These are phyloP conservation scores for Tricholoma terreum DNA, from an alignment of 768 basidiomycete species.

Conservation along the genomic window DNA sequence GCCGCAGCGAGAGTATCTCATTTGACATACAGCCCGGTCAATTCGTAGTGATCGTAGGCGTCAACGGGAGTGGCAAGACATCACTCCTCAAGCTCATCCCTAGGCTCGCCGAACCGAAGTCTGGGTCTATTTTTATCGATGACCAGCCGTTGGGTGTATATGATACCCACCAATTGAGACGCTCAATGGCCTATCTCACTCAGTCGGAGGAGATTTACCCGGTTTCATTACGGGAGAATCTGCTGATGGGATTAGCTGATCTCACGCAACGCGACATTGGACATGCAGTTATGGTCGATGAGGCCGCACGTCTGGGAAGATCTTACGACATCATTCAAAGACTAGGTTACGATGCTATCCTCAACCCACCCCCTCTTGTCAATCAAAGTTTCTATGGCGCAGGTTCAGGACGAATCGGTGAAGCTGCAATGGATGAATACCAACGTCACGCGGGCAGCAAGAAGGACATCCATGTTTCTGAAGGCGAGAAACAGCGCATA, in stretches of 20 bases:
- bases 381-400: conserved; percentile 28
- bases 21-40: conserved; percentile 40
- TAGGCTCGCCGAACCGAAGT: conserved; percentile 27
- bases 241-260: conserved; percentile 29
- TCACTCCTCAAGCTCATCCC: conserved; percentile 41
- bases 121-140: conserved; percentile 41
- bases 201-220: conserved; percentile 39
- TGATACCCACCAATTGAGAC: conserved; percentile 29
- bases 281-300: conserved; percentile 15
- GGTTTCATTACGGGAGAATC: conserved; percentile 34
- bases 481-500: conserved; percentile 48
- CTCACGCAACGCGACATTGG: conserved; percentile 10
- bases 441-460: conserved; percentile 22
- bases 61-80: conserved; percentile 44
- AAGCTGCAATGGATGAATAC: conserved; percentile 31
- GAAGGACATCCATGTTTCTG: conserved; percentile 33
- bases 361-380: conserved; percentile 29
- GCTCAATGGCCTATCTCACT: conserved; percentile 38
- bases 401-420: conserved; percentile 24
- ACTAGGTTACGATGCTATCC: conserved; percentile 39
- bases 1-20: conserved; percentile 26
- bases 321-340: conserved; percentile 39
- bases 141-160: conserved; percentile 32
- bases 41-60: conserved; percentile 44
- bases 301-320: conserved; percentile 37